Evolutionary conservation across 1,139 yeast genomes (phyloP).

Genomic region (Kluyveromyces sp.): DNA sequence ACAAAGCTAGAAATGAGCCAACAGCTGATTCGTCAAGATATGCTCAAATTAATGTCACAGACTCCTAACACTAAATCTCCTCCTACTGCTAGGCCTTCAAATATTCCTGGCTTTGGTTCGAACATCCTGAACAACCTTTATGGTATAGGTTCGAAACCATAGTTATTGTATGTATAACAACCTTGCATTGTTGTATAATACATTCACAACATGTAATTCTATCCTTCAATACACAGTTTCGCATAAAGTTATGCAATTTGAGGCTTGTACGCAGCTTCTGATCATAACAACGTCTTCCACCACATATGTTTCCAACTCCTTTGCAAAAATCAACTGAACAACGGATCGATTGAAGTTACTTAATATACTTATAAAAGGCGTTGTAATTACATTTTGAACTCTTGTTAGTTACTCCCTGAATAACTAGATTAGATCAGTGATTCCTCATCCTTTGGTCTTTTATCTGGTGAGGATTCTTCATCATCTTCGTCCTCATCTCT

Average conservation of each 20-base stretch:
- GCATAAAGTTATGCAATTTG: not conserved
- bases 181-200: too few relatives aligned
- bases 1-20: slow-evolving; percentile 8
- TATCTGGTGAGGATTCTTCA: slow-evolving; percentile 25
- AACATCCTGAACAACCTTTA: slow-evolving; percentile 17
- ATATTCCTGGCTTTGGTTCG: slow-evolving; percentile 14
- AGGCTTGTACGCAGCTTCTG: not conserved
- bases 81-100: slow-evolving; percentile 2
- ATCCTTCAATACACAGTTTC: not conserved
- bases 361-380: not conserved
- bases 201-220: not conserved
- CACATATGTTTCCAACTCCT: too few relatives aligned
- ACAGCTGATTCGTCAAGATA: slow-evolving; percentile 9
- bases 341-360: not conserved
- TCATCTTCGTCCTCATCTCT: slow-evolving; percentile 56
- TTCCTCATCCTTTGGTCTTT: slow-evolving; percentile 12
- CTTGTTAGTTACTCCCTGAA: slow-evolving; percentile 6
- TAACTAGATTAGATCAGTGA: slow-evolving; percentile 15
- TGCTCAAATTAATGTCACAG: slow-evolving; percentile 8
- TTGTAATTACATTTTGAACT: slow-evolving; percentile 1
- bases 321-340: too few relatives aligned
- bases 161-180: not conserved
- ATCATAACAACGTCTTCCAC: too few relatives aligned
- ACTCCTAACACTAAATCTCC: not conserved
- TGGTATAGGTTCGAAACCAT: slow-evolving; percentile 11